These are phyloP conservation scores for Coccomyxa sp. DNA, from an alignment of 139 green algal species.

Conservation along the genomic window DNA sequence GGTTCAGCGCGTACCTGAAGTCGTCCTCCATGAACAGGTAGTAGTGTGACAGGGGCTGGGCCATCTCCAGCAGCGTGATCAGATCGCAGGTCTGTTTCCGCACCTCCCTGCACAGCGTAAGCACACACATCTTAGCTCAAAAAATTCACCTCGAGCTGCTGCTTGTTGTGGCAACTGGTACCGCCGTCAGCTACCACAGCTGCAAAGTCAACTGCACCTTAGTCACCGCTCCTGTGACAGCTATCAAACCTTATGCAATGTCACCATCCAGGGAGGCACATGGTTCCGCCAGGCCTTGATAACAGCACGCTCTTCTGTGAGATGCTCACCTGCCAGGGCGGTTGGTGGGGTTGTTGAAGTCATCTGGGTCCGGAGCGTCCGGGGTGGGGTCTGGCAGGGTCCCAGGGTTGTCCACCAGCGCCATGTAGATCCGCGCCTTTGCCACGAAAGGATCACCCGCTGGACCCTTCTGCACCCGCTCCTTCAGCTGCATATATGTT, in stretches of 20 bases:
- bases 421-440: conserved; percentile 18
- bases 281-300: not conserved
- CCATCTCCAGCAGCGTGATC: conserved; percentile 24
- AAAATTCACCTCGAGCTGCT: too few relatives aligned
- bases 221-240: too few relatives aligned
- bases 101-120: conserved; percentile 21
- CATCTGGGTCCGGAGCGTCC: conserved; percentile 18
- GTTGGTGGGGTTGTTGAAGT: conserved; percentile 34
- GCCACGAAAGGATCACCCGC: conserved; percentile 3
- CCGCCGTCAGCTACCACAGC: too few relatives aligned
- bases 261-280: not conserved
- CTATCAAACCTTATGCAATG: too few relatives aligned
- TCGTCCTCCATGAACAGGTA: conserved; percentile 49
- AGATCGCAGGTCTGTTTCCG: conserved; percentile 35
- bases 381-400: conserved; percentile 23
- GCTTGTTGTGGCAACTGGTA: too few relatives aligned
- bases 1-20: conserved; percentile 12
- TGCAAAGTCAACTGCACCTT: too few relatives aligned
- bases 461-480: not conserved
- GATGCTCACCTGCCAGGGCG: conserved; percentile 16
- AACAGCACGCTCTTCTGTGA: not conserved
- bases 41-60: conserved; percentile 12
- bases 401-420: conserved; percentile 23
- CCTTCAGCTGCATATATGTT: not conserved
- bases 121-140: too few relatives aligned